These are phyloP conservation scores for Phytophthora europaea DNA, from an alignment of 352 stramenopile genomes.

Conservation along the genomic window DNA sequence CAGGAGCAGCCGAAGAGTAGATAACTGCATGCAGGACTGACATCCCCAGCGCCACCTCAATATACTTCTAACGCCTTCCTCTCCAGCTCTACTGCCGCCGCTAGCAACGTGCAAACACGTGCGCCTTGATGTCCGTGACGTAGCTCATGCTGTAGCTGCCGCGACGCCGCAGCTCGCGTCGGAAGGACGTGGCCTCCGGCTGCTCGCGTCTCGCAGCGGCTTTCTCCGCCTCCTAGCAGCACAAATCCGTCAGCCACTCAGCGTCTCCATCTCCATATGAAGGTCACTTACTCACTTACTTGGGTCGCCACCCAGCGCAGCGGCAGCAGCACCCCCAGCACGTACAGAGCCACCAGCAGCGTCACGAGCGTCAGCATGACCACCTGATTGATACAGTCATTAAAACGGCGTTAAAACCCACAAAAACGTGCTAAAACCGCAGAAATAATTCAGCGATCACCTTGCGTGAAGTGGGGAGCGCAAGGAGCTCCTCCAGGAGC, in stretches of 20 bases:
- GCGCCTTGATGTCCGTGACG: conserved; percentile 89
- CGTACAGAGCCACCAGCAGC: conserved; percentile 67
- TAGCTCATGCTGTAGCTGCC: conserved; percentile 92
- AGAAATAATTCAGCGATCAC: conserved; percentile 23
- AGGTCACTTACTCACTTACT: conserved; percentile 38
- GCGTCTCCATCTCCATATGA: background rate
- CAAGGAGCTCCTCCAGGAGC: conserved; percentile 57
- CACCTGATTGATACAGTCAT: conserved; percentile 32
- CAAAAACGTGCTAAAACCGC: conserved; percentile 1
- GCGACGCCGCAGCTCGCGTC: conserved; percentile 79
- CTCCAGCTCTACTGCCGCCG: background rate
- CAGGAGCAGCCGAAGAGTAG: background rate
- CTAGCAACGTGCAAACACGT: conserved; percentile 80
- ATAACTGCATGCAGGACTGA: background rate
- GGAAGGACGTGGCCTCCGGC: conserved; percentile 71
- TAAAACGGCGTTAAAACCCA: background rate
- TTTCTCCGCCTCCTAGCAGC: conserved; percentile 39
- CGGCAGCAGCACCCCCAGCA: conserved; percentile 67
- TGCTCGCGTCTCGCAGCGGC: conserved; percentile 24
- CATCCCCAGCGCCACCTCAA: background rate
- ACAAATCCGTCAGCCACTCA: conserved; percentile 4
- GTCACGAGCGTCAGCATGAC: conserved; percentile 53
- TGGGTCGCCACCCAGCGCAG: conserved; percentile 57
- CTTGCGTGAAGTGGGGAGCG: conserved; percentile 58
- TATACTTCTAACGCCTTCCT: too few relatives aligned